phyloP scores from a whole-genome alignment of 2,329 filamentous ascomycete genomes.

The Aspergillus oerlinghausenensis region DNA sequence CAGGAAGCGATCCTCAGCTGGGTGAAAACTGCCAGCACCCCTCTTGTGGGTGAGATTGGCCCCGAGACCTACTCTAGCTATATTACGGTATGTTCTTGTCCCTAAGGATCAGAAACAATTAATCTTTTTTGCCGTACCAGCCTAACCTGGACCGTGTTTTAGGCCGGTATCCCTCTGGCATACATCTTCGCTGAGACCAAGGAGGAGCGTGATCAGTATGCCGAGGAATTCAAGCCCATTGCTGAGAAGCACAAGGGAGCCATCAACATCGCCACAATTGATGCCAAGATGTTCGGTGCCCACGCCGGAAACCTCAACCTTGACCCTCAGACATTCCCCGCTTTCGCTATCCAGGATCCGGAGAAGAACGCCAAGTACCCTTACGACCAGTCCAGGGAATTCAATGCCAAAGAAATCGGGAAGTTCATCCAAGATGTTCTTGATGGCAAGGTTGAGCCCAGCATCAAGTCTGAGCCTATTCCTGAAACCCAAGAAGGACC shows the following conservation, averaged over 20 bases:
- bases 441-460: slow-evolving; percentile 84
- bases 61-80: slow-evolving; percentile 95
- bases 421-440: slow-evolving; percentile 82
- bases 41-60: slow-evolving; percentile 90
- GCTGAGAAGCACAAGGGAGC: slow-evolving; percentile 89
- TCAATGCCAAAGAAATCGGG: slow-evolving; percentile 68
- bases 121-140: background rate
- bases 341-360: slow-evolving; percentile 95
- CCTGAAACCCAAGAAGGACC: slow-evolving; percentile 89
- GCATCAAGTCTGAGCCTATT: slow-evolving; percentile 97
- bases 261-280: slow-evolving; percentile 97
- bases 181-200: slow-evolving; percentile 95
- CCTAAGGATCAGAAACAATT: background rate
- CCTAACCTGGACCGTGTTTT: slow-evolving; percentile 8
- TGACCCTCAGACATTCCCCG: slow-evolving; percentile 88
- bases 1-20: slow-evolving; percentile 75
- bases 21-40: slow-evolving; percentile 77
- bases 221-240: slow-evolving; percentile 73
- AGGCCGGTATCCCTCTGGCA: slow-evolving; percentile 82
- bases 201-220: slow-evolving; percentile 80
- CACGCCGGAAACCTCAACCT: slow-evolving; percentile 97
- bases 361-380: slow-evolving; percentile 97
- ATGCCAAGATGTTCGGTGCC: slow-evolving; percentile 88
- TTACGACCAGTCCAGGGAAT: slow-evolving; percentile 76
- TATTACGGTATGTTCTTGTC: slow-evolving; percentile 63